A percentile compares a stretch with the other conserved stretches of the same genome.
Evolutionary conservation across 2,329 filamentous ascomycete genomes (phyloP).

Genomic region (Exophiala xenobiotica): DNA sequence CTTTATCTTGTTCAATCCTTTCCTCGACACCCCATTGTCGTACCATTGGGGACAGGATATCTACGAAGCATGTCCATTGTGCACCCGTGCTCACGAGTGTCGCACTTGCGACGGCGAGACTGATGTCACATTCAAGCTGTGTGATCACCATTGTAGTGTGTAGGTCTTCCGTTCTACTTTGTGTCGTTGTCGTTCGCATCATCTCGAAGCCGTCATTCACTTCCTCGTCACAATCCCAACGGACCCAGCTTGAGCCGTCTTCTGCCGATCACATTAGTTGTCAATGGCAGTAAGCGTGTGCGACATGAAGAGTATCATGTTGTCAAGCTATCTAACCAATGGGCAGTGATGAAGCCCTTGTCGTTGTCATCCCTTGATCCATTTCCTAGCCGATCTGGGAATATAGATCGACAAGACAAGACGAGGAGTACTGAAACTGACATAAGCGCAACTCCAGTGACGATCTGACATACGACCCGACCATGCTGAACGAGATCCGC

Average conservation of each 20-base stretch:
- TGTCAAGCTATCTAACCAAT: too few relatives aligned
- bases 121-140: constrained; percentile 15
- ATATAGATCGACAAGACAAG: too few relatives aligned
- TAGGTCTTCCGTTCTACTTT: constrained; percentile 9
- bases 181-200: neutral
- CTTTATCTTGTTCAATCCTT: constrained; percentile 8
- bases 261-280: too few relatives aligned
- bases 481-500: constrained; percentile 17
- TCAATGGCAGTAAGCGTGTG: too few relatives aligned
- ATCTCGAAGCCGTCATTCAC: too few relatives aligned
- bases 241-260: too few relatives aligned
- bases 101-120: constrained; percentile 22
- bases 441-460: too few relatives aligned
- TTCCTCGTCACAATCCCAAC: neutral
- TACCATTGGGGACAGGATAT: constrained; percentile 14
- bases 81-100: constrained; percentile 19
- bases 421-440: too few relatives aligned
- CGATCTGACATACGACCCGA: neutral
- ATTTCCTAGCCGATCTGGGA: too few relatives aligned
- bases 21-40: constrained; percentile 5
- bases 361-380: too few relatives aligned
- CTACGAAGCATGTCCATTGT: constrained; percentile 17
- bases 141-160: constrained; percentile 13
- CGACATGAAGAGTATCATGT: neutral
- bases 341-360: too few relatives aligned